phyloP scores from a whole-genome alignment of 257 asterid genomes.

The Solanum bulbocastanum region DNA sequence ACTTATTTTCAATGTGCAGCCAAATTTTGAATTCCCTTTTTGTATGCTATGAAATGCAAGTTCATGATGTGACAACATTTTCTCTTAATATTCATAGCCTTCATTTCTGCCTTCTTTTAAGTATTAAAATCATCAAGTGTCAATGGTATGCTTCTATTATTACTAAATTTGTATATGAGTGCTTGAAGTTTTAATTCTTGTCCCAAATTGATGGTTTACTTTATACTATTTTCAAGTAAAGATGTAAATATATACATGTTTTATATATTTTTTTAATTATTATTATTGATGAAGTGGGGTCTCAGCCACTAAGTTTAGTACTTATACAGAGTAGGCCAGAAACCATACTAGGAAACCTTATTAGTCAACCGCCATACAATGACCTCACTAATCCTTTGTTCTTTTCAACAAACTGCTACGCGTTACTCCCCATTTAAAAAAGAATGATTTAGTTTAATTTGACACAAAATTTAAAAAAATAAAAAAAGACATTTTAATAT shows the following conservation, averaged over 20 bases:
- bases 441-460: too few species aligned
- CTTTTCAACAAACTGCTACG: not conserved
- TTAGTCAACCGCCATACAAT: not conserved
- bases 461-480: not conserved
- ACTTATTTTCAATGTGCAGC: not conserved
- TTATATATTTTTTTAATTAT: not conserved
- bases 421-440: too few species aligned
- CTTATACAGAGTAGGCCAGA: not conserved
- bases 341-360: not conserved
- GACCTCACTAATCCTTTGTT: not conserved
- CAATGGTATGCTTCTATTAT: not conserved
- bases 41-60: not conserved
- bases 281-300: not conserved
- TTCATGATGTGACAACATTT: not conserved
- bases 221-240: not conserved
- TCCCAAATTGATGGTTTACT: not conserved
- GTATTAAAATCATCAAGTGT: not conserved
- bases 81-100: not conserved
- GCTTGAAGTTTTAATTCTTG: not conserved
- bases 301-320: not conserved
- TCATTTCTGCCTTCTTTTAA: not conserved
- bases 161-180: not conserved
- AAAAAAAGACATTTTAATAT: fast-evolving
- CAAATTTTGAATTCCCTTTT: not conserved
- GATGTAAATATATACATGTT: not conserved